Evolutionary conservation across 495 filamentous ascomycete genomes (phyloP).

Genomic region (Penicillium diatomitis): DNA sequence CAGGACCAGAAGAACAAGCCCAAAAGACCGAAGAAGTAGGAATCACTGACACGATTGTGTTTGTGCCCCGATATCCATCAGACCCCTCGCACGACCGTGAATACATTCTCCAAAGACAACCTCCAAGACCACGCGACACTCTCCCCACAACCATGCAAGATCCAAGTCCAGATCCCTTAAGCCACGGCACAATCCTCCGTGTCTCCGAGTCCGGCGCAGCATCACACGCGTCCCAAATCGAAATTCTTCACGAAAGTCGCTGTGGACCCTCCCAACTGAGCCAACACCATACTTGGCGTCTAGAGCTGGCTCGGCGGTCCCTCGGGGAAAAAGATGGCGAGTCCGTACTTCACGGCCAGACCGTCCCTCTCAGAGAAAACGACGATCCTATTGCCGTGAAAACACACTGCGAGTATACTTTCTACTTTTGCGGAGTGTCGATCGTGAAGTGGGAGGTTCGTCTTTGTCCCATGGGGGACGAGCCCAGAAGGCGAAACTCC

Average conservation of each 20-base stretch:
- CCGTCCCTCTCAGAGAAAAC: neutral
- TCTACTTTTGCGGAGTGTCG: slow-evolving; percentile 25
- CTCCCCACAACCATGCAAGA: neutral
- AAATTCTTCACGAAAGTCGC: neutral
- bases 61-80: slow-evolving; percentile 45
- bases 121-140: neutral
- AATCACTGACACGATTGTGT: slow-evolving; percentile 45
- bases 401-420: slow-evolving; percentile 11
- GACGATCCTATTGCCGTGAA: neutral
- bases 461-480: neutral
- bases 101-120: slow-evolving; percentile 18
- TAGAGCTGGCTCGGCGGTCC: slow-evolving; percentile 3
- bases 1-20: too few species aligned
- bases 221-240: slow-evolving; percentile 3
- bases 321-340: slow-evolving; percentile 5
- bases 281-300: neutral
- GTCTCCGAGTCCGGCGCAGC: slow-evolving; percentile 2
- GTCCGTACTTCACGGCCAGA: slow-evolving; percentile 6
- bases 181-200: slow-evolving; percentile 6
- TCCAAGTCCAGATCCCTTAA: too few species aligned
- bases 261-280: too few species aligned
- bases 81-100: slow-evolving; percentile 15
- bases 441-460: slow-evolving; percentile 21
- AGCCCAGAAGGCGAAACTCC: too few species aligned
- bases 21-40: neutral